These are phyloP conservation scores for Aspergillus bombycis DNA, from an alignment of 2,329 filamentous ascomycete genomes.

Conservation along the genomic window DNA sequence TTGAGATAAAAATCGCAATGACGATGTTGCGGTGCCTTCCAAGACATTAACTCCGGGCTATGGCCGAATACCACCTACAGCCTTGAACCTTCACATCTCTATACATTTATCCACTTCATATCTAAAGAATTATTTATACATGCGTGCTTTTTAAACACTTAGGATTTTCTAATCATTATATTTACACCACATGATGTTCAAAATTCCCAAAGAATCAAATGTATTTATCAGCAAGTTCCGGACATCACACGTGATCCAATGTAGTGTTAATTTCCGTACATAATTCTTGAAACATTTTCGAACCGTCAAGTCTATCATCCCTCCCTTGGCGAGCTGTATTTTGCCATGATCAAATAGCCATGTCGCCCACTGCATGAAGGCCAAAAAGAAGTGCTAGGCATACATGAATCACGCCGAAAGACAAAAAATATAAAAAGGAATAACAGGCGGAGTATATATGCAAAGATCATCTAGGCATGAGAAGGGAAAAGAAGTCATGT, in stretches of 20 bases:
- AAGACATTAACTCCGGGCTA: constrained; percentile 18
- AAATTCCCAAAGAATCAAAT: background rate
- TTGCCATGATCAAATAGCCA: background rate
- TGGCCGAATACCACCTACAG: constrained; percentile 5
- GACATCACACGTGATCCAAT: background rate
- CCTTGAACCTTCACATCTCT: background rate
- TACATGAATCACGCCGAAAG: constrained; percentile 27
- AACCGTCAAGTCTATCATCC: constrained; percentile 14
- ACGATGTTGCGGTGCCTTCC: constrained; percentile 15
- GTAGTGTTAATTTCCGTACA: constrained; percentile 1
- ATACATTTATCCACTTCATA: background rate
- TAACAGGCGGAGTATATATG: constrained; percentile 30
- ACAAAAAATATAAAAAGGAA: constrained; percentile 17
- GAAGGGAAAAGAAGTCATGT: constrained; percentile 20
- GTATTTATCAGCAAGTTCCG: constrained; percentile 1
- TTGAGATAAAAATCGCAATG: constrained; percentile 10
- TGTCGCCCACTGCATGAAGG: constrained; percentile 11
- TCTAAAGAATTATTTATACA: background rate
- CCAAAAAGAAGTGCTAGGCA: constrained; percentile 19
- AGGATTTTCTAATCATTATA: no score
- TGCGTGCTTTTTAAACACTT: background rate
- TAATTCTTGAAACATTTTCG: constrained; percentile 2
- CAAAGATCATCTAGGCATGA: constrained; percentile 31
- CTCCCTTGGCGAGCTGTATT: constrained; percentile 2
- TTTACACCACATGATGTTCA: background rate